A percentile compares a stretch with the other conserved stretches of the same genome.
These are phyloP conservation scores for Picea sitchensis DNA, from an alignment of 75 land plant genomes.

Conservation along the genomic window DNA sequence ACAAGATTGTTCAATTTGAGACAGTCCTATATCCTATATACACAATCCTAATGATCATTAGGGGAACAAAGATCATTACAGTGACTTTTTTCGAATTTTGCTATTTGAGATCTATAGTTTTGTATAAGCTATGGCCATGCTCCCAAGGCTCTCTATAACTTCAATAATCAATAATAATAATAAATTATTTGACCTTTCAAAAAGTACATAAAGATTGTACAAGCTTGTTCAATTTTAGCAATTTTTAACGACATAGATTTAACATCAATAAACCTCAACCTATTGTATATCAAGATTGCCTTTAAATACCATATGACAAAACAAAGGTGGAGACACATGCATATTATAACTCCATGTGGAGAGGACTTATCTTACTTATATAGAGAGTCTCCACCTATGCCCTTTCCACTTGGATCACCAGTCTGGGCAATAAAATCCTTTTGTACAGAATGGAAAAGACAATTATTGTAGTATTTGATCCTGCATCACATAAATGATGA, in stretches of 20 bases:
- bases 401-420: slow-evolving; percentile 94
- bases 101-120: too few relatives aligned
- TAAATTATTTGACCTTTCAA: too few relatives aligned
- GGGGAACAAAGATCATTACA: too few relatives aligned
- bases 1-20: too few relatives aligned
- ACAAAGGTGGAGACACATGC: background rate
- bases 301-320: background rate
- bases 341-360: background rate
- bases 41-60: too few relatives aligned
- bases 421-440: slow-evolving; percentile 96
- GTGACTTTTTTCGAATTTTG: too few relatives aligned
- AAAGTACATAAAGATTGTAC: too few relatives aligned
- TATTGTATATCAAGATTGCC: background rate
- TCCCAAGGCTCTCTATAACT: too few relatives aligned
- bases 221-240: too few relatives aligned
- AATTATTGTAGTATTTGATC: slow-evolving; percentile 95
- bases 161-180: too few relatives aligned
- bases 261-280: background rate
- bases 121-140: too few relatives aligned
- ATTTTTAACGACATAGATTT: background rate
- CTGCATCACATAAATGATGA: slow-evolving; percentile 31
- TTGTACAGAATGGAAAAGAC: slow-evolving; percentile 86
- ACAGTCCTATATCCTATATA: too few relatives aligned
- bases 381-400: slow-evolving; percentile 90
- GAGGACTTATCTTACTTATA: slow-evolving; percentile 63